A percentile compares a stretch with the other conserved stretches of the same genome.
Conservation (phyloP, 1,284 basidiomycete genomes). For the Anthracocystis walkeri region DNA sequence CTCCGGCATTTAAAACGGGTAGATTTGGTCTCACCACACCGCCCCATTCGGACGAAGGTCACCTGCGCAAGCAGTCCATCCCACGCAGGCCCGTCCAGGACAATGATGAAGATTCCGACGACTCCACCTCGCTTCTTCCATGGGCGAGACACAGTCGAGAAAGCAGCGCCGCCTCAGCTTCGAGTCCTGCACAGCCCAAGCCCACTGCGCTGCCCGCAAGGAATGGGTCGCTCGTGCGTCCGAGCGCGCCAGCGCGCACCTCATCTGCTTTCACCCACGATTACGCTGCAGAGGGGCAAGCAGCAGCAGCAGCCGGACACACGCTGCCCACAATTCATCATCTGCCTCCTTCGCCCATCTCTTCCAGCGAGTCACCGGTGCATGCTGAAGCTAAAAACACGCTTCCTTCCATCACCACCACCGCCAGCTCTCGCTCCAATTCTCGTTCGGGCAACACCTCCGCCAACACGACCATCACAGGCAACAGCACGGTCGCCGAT, state of each 20-base stretch:
- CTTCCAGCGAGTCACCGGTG: slow-evolving; percentile 55
- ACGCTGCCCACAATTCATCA: slow-evolving; percentile 36
- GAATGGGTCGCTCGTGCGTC: slow-evolving; percentile 28
- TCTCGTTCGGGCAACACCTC: slow-evolving; percentile 23
- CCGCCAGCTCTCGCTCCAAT: slow-evolving; percentile 24
- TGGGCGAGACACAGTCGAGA: slow-evolving; percentile 56
- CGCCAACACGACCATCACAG: slow-evolving; percentile 10
- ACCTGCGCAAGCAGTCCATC: slow-evolving; percentile 40
- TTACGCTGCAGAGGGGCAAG: slow-evolving; percentile 13
- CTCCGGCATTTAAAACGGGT: slow-evolving; percentile 17
- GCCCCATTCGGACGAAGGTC: slow-evolving; percentile 62
- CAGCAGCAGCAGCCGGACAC: background rate
- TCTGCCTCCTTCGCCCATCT: slow-evolving; percentile 61
- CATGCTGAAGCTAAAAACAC: slow-evolving; percentile 10
- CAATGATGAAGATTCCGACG: slow-evolving; percentile 60
- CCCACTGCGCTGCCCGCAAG: slow-evolving; percentile 9
- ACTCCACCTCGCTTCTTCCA: slow-evolving; percentile 59
- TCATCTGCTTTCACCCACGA: slow-evolving; percentile 38
- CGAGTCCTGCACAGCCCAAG: slow-evolving; percentile 12
- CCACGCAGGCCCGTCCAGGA: slow-evolving; percentile 15
- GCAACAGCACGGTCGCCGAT: slow-evolving; percentile 18
- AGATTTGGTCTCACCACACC: slow-evolving; percentile 58
- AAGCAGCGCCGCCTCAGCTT: slow-evolving; percentile 31
- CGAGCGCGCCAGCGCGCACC: slow-evolving; percentile 25
- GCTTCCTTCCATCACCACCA: slow-evolving; percentile 38